These are phyloP conservation scores for Stephania cephalantha DNA, from an alignment of 164 flowering plant species.

Conservation along the genomic window DNA sequence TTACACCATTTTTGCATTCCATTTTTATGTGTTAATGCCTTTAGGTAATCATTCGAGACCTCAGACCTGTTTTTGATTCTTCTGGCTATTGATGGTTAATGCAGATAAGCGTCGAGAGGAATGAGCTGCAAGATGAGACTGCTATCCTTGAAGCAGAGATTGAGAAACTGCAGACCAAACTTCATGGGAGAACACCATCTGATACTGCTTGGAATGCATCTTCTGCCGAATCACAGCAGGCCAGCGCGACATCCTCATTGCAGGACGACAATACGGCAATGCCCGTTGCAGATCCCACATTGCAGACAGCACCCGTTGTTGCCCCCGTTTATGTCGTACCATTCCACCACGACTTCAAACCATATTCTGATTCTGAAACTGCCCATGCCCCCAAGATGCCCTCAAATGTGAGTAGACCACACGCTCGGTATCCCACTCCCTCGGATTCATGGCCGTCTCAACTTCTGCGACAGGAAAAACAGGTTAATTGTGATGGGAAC, in stretches of 20 bases:
- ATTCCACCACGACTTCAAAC: slow-evolving; percentile 29
- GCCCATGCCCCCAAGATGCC: slow-evolving; percentile 12
- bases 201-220: slow-evolving; percentile 34
- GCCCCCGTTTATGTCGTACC: slow-evolving; percentile 51
- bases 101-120: slow-evolving; percentile 46
- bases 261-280: slow-evolving; percentile 15
- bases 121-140: slow-evolving; percentile 52
- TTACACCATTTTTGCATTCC: background rate
- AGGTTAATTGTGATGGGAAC: slow-evolving; percentile 11
- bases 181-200: slow-evolving; percentile 29
- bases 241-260: slow-evolving; percentile 15
- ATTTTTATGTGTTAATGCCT: background rate
- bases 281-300: slow-evolving; percentile 24
- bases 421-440: slow-evolving; percentile 49
- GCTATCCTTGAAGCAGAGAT: slow-evolving; percentile 39
- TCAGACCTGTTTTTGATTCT: background rate
- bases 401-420: slow-evolving; percentile 43
- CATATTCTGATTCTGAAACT: slow-evolving; percentile 16
- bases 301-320: slow-evolving; percentile 25
- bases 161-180: slow-evolving; percentile 31
- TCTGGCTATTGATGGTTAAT: slow-evolving; percentile 9
- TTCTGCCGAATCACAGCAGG: slow-evolving; percentile 24
- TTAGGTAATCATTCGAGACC: background rate
- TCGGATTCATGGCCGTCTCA: slow-evolving; percentile 53
- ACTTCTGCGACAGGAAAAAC: slow-evolving; percentile 23